These are phyloP conservation scores for Boletus austroedulis DNA, from an alignment of 1,284 basidiomycete species.

Conservation along the genomic window DNA sequence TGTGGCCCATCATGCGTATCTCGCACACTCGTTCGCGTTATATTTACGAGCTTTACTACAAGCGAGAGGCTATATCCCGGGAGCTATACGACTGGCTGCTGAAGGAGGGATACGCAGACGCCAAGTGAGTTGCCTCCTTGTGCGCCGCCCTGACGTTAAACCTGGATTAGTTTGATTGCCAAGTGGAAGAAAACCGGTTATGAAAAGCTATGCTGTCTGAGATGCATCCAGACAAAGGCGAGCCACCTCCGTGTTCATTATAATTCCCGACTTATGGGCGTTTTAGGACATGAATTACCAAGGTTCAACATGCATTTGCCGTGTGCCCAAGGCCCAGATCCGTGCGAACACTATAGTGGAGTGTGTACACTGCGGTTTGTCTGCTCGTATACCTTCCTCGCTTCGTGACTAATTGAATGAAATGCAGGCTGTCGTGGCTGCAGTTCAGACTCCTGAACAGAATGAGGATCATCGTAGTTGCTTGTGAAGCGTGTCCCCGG, in stretches of 20 bases:
- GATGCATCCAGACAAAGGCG: conserved; percentile 95
- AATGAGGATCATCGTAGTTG: conserved; percentile 9
- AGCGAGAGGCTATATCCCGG: conserved; percentile 90
- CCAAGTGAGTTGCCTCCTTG: conserved; percentile 69
- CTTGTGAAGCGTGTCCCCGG: neutral
- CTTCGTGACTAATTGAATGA: conserved; percentile 9
- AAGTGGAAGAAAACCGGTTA: conserved; percentile 99
- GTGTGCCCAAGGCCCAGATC: conserved; percentile 93
- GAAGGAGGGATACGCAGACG: conserved; percentile 97
- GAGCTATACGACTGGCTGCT: conserved; percentile 98
- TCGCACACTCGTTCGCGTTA: conserved; percentile 94
- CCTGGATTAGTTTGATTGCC: conserved; percentile 76
- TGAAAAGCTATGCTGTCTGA: conserved; percentile 95
- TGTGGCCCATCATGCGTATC: conserved; percentile 99
- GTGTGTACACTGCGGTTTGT: conserved; percentile 94
- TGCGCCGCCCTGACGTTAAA: conserved; percentile 8
- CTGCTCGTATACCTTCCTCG: neutral
- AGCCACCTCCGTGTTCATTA: conserved; percentile 23
- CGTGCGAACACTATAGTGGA: conserved; percentile 93
- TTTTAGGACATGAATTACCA: conserved; percentile 97
- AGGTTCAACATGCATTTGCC: conserved; percentile 98
- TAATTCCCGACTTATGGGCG: conserved; percentile 16
- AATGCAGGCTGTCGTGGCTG: conserved; percentile 72
- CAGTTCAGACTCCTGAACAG: conserved; percentile 71
- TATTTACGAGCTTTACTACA: conserved; percentile 99